Percentiles rank a stretch among this genome's conserved stretches.
Evolutionary conservation across 495 filamentous ascomycete species (phyloP).

Genomic region (Penicillium bovifimosum): DNA sequence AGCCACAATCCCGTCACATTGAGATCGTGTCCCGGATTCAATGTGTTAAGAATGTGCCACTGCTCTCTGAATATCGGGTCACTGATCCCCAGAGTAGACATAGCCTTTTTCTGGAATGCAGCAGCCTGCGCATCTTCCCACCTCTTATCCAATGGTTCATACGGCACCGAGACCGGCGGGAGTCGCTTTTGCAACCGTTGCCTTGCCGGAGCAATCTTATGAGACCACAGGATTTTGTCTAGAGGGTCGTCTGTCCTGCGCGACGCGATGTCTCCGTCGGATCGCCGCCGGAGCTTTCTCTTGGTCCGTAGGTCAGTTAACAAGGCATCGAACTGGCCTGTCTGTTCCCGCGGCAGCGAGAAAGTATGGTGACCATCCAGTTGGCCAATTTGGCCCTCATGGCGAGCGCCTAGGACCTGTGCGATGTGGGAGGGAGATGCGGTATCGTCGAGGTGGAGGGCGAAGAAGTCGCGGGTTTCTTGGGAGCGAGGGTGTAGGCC

Average conservation of each 20-base stretch:
- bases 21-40: constrained; percentile 80
- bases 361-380: constrained; percentile 83
- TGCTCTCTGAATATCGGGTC: constrained; percentile 92
- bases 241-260: constrained; percentile 49
- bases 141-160: constrained; percentile 3
- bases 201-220: constrained; percentile 69
- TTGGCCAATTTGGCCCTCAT: constrained; percentile 81
- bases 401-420: constrained; percentile 61
- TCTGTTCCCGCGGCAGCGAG: constrained; percentile 51
- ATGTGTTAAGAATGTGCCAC: constrained; percentile 89
- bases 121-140: constrained; percentile 45
- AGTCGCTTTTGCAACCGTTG: constrained; percentile 71
- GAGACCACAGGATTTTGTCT: constrained; percentile 68
- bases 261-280: constrained; percentile 35
- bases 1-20: constrained; percentile 92
- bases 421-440: constrained; percentile 69
- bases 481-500: constrained; percentile 52
- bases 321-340: constrained; percentile 55
- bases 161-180: constrained; percentile 39
- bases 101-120: constrained; percentile 54
- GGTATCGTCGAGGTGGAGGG: constrained; percentile 67
- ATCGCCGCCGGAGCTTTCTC: constrained; percentile 50
- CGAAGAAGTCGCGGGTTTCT: constrained; percentile 81
- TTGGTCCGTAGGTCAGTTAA: constrained; percentile 52
- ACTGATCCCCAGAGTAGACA: constrained; percentile 59